phyloP scores from a whole-genome alignment of 1,284 basidiomycete genomes.

The Mycena citricolor region DNA sequence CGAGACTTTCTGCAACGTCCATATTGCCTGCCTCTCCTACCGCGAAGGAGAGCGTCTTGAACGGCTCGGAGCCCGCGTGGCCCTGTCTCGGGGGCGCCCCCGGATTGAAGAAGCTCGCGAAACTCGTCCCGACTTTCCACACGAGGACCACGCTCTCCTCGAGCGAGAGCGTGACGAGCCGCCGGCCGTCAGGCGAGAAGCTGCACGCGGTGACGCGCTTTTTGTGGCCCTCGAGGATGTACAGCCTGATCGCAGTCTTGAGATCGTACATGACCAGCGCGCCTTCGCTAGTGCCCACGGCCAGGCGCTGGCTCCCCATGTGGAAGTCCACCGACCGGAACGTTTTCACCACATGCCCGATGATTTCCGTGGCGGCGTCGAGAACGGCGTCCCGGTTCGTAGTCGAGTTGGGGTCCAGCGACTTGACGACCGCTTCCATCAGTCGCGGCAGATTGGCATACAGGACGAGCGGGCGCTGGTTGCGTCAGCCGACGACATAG shows the following conservation, averaged over 20 bases:
- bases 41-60: slow-evolving; percentile 80
- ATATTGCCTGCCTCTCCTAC: slow-evolving; percentile 70
- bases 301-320: slow-evolving; percentile 80
- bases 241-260: slow-evolving; percentile 92
- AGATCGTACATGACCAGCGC: slow-evolving; percentile 96
- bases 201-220: slow-evolving; percentile 76
- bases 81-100: slow-evolving; percentile 92
- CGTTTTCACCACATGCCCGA: slow-evolving; percentile 88
- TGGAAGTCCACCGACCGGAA: slow-evolving; percentile 91
- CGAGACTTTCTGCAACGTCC: slow-evolving; percentile 69
- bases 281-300: slow-evolving; percentile 93
- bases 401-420: slow-evolving; percentile 88
- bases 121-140: slow-evolving; percentile 88
- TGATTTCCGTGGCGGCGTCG: slow-evolving; percentile 90
- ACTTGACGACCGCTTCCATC: slow-evolving; percentile 95
- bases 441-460: slow-evolving; percentile 85
- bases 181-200: slow-evolving; percentile 90
- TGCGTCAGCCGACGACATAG: background rate
- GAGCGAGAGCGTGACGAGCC: slow-evolving; percentile 85
- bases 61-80: slow-evolving; percentile 76
- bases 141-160: slow-evolving; percentile 81
- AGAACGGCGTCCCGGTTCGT: slow-evolving; percentile 84
- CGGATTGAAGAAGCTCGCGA: slow-evolving; percentile 87
- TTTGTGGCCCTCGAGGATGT: slow-evolving; percentile 91
- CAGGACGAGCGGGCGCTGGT: slow-evolving; percentile 80